Evolutionary conservation across 2,329 filamentous ascomycete genomes (phyloP), one percentile per base, ranked within the genome.

Genomic region (Aspergillus fischeri): DNA sequence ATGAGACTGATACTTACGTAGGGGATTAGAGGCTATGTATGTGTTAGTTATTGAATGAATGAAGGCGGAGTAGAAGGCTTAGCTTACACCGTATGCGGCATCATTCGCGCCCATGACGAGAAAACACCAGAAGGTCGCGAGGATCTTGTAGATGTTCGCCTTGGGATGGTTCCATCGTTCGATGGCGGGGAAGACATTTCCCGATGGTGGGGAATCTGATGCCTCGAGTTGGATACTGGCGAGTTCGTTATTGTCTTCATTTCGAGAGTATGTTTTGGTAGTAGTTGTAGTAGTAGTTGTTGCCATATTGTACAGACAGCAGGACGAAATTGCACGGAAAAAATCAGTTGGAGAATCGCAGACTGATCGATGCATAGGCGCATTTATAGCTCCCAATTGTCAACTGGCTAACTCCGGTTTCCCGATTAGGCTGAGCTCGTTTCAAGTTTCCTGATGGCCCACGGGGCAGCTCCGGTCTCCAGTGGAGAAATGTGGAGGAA

Each of bases 51-150:
- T 49, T n/a, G 17, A n/a, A 38, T 14, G 4, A 14, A 38, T 38
- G 5, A 7, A 17, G 11, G 11, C 32, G 1, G 44, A 35, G 6
- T 14, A 17, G 14, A 11, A 20, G 20, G 14, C 4, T 3, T 1
- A 6, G 73, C 80, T 74, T 69, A 83, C 81, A 60, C 83, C 83
- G 54, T 84, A 84, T 10, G 81, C 81, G 2, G 81, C 78, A 69
- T 85, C 83, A 54, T 84, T 85, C 9, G 81, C 78, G 0, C 85
- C 85, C 67, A 84, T 81, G 1, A 83, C 78, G 4, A 83, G 65
- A 58, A 87, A 83, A 6, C 78, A 80, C 75, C 78, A 85, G 69
- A 86, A 86, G 0, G 81, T 80, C 0, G 84, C 78, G 1, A 75
- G 70, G 1, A 84, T 73, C 9, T 80, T 78, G 60, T 75, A 73